These are phyloP conservation scores for Saccharomycopsis selenospora DNA, from an alignment of 805 yeast species.

Conservation along the genomic window DNA sequence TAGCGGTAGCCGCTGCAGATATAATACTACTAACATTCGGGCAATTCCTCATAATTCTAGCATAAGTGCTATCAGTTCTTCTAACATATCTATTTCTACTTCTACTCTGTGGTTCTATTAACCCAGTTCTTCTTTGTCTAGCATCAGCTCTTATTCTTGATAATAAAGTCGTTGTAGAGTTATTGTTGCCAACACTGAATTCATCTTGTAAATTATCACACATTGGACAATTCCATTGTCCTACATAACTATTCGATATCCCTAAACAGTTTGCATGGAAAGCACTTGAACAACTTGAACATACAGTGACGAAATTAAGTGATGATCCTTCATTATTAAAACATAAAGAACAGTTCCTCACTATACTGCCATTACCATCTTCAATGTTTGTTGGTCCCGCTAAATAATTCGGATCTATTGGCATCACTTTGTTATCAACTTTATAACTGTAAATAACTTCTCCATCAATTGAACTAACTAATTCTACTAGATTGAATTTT, in stretches of 20 bases:
- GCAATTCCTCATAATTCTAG: slow-evolving; percentile 3
- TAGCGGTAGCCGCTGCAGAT: background rate
- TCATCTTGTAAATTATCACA: slow-evolving; percentile 40
- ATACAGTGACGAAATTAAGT: too few species aligned
- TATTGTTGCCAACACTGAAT: background rate
- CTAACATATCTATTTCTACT: slow-evolving; percentile 6
- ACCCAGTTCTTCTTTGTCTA: background rate
- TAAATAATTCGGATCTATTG: slow-evolving; percentile 14
- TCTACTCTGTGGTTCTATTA: background rate
- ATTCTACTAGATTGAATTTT: slow-evolving; percentile 34
- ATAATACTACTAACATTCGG: background rate
- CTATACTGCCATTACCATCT: slow-evolving; percentile 3
- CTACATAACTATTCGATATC: slow-evolving; percentile 20
- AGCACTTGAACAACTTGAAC: slow-evolving; percentile 32
- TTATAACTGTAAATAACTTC: slow-evolving; percentile 17
- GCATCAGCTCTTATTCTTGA: slow-evolving; percentile 1
- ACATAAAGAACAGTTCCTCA: slow-evolving; percentile 7
- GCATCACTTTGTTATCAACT: slow-evolving; percentile 18
- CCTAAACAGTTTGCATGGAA: slow-evolving; percentile 40
- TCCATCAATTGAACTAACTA: slow-evolving; percentile 23
- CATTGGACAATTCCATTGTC: slow-evolving; percentile 43
- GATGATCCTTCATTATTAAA: too few species aligned
- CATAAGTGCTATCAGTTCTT: slow-evolving; percentile 11
- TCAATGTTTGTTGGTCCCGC: slow-evolving; percentile 7
- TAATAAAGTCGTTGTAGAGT: background rate